Base-by-base conservation (phyloP, 495 filamentous ascomycete species). In the Neurospora africana region DNA sequence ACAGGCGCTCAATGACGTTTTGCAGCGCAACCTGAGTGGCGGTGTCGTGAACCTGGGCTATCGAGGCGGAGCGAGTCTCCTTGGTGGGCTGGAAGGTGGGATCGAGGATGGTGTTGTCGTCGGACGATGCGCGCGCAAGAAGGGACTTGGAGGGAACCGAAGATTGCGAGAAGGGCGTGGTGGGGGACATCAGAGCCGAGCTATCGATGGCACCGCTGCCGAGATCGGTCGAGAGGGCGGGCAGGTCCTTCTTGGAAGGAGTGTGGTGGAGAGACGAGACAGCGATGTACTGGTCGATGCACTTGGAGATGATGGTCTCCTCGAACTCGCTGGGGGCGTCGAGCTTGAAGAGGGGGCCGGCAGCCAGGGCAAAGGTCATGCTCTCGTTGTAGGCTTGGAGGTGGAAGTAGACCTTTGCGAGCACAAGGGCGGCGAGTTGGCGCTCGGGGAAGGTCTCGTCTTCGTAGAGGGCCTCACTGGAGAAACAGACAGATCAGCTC, bases 361-460 rank as follows among this genome's bases (percentile, higher is more conserved):
- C 95, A 39, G 93, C 94, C 15, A 99, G 87, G 69, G 96, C 96
- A 83, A 99, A 97, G 30, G 92, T 91, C 96, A 99, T 98, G 81
- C 94, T 97, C 86, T 98, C 95, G 79, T 98, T 94, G 83, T 98
- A 98, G 82, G 97, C 96, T 83, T 96, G 92, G 67, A 99, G 89
- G 79, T 99, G 95, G 80, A 98, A 99, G 83, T 98, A 99, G 74
- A 98, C 93, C 85, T 98, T 98, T 72, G 96, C 91, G 69, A 94
- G 91, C 68, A 99, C 94, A 37, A 99, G 86, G 71, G 96, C 95
- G 70, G 96, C 96, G 58, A 98, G 90, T 79, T 94, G 92, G 76
- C 95, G 92, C 79, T 99, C 91, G 19, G 95, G 91, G 77, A 99
- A 99, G 69, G 86, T 86, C 73, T 97, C 92, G 84, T 98, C 94